Base-by-base conservation (phyloP, 108 stramenopile genomes). In the Cylindrotheca closterium region DNA sequence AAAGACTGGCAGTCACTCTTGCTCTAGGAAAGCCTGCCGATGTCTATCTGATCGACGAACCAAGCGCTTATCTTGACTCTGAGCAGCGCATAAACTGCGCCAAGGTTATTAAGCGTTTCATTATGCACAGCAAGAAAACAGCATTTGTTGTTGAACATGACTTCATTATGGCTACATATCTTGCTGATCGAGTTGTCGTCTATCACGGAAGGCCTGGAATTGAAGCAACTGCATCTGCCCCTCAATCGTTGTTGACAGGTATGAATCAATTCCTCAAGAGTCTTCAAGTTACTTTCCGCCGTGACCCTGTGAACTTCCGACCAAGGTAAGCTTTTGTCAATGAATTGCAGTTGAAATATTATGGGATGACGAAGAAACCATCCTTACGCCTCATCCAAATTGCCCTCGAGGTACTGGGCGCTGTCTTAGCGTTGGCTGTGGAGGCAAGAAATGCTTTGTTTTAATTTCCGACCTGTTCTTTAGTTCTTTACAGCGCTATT, bases 121-220 rank as follows among this genome's bases (percentile, higher is more conserved):
- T 99, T 75, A 96, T 98, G 89, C 98, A 97, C 82, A 83, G 90
- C 37, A 98, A 98, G 89, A 96, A 96, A 80, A 97, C 97, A 5
- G 97, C 97, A 21, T 98, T 98, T 78, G 85, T 99, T 33, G 97
- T 99, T 1, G 97, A 98, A 85, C 97, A 98, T 81, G 97, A 98
- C 83, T 99, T 99, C 80, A 97, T 98, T 78, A 99, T 99, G 99
- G 97, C 96, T 31, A 99, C 97, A 8, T 98, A 98, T 74, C 89
- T 98, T 48, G 96, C 96, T 21, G 97, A 98, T 67, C 84, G 97
- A 37, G 99, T 99, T 2, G 94, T 98, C 69, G 99, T 98, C 30
- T 99, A 98, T 78, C 72, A 83, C 47, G 97, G 97, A 46, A 58
- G 79, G n/a, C 97, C 99, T 7, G 97, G 96, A 60, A 71, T 98